A percentile compares a stretch with the other conserved stretches of the same genome.
Conservation (phyloP, 305 asterid species). For the Fraxinus latifolia region DNA sequence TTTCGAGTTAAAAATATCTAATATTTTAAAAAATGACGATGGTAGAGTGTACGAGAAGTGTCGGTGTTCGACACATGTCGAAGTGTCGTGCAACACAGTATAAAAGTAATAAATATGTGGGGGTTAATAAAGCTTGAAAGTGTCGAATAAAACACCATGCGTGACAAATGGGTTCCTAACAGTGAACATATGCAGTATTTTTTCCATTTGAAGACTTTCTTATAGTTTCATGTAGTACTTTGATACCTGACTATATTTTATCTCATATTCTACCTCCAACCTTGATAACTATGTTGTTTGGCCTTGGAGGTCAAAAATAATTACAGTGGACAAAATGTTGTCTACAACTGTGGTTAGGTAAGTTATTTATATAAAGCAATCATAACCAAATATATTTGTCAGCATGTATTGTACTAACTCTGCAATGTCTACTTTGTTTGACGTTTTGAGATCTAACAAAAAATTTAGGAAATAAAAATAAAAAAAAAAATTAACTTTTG, state of each 20-base stretch:
- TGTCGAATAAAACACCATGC: neutral
- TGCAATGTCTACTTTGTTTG: neutral
- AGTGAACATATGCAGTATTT: conserved; percentile 9
- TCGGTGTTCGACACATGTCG: neutral
- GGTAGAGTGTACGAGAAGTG: neutral
- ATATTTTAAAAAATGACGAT: neutral
- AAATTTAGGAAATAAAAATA: neutral
- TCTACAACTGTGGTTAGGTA: neutral
- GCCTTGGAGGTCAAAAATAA: neutral
- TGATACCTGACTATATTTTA: neutral
- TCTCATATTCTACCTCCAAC: neutral
- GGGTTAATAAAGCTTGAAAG: conserved; percentile 7
- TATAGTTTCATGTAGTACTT: neutral
- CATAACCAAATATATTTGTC: neutral
- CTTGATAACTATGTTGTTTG: neutral
- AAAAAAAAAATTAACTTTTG: neutral
- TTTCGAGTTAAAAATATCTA: no score
- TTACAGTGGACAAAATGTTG: neutral
- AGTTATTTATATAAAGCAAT: neutral
- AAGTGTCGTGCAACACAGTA: neutral
- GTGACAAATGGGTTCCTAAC: neutral
- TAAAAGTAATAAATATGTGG: neutral
- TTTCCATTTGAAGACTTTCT: neutral
- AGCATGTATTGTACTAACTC: neutral
- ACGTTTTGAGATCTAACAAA: neutral